Base-by-base conservation (phyloP, 108 stramenopile species). In the Tribonema minus region DNA sequence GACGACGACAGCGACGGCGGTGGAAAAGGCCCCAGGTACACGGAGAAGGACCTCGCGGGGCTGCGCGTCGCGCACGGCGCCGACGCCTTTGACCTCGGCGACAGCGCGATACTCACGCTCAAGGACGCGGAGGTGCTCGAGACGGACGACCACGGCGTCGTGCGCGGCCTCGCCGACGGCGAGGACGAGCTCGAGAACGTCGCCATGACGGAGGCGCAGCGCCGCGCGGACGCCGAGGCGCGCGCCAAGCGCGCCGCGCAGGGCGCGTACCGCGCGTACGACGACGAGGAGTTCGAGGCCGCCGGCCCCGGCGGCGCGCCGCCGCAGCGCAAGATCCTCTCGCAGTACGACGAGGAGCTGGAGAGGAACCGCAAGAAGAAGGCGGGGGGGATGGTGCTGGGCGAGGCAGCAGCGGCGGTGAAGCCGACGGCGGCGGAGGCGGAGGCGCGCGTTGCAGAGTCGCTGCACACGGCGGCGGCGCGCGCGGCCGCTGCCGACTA, bases 281-380 rank as follows among this genome's bases (percentile, higher is more conserved):
- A 85, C 71, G 84, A 85, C 71, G 84, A 79, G 15, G 84, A 85
- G 68, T 85, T 85, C 25, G 81, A 84, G 38, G 83, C 67, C 7
- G 77, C 67, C 35, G 76, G 76, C 1, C 76, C 76, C 0, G 76
- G 76, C 36, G 76, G n/a, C n/a, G n/a, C n/a, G n/a, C n/a, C n/a
- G n/a, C n/a, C 76, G n/a, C 33, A 37, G 60, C 75, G 68, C 25
- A 67, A 77, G 80, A 72, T 81, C 3, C 41, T 75, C 23, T 75
- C 74, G 20, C 74, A 75, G 27, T 75, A 75, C 62, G 74, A 75
- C n/a, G 74, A 75, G 54, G 62, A 3, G 39, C 64, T 9, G 29
- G 4, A 34, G 65, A 30, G 65, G 65, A 31, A 20, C 46, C 40
- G 25, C 46, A 12, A 34, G 64, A 1, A 2, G 74, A 46, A n/a